Percentiles rank a stretch among this genome's conserved stretches.
phyloP scores from a whole-genome alignment of 2,329 filamentous ascomycete genomes.

The Aspergillus candidus region DNA sequence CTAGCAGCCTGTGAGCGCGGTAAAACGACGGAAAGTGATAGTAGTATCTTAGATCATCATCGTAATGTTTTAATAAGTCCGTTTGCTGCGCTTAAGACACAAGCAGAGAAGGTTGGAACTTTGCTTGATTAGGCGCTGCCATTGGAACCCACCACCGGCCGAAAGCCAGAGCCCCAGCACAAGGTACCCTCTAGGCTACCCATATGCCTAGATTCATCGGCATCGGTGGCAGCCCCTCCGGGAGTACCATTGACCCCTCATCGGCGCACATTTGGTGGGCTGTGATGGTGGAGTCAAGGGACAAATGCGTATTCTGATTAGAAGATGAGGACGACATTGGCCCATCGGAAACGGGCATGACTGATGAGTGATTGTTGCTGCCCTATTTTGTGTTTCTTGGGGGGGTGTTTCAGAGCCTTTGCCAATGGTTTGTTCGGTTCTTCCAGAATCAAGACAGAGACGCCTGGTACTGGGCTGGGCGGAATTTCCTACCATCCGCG shows the following conservation, averaged over 20 bases:
- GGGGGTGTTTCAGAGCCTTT: conserved; percentile 5
- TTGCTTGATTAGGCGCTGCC: too few species aligned
- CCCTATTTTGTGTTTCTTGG: conserved; percentile 5
- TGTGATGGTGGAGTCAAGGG: conserved; percentile 9
- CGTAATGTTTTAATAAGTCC: too few species aligned
- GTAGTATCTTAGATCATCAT: too few species aligned
- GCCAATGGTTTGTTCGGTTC: conserved; percentile 11
- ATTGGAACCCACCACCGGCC: background rate
- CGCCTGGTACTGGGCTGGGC: conserved; percentile 14
- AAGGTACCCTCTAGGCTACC: conserved; percentile 3
- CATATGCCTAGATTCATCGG: conserved; percentile 11
- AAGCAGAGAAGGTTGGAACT: too few species aligned
- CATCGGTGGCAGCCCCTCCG: conserved; percentile 13
- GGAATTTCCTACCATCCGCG: conserved; percentile 19
- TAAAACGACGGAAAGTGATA: too few species aligned
- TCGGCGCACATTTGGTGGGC: conserved; percentile 9
- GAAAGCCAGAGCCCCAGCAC: background rate
- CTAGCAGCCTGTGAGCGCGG: too few species aligned
- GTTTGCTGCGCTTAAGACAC: too few species aligned
- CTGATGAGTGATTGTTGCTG: background rate
- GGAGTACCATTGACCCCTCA: conserved; percentile 17
- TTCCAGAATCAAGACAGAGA: conserved; percentile 9
- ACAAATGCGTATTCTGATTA: conserved; percentile 9
- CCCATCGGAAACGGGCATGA: background rate
- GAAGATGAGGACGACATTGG: background rate